Conservation (phyloP, 306 rosid species). For the Castanopsis chinensis region DNA sequence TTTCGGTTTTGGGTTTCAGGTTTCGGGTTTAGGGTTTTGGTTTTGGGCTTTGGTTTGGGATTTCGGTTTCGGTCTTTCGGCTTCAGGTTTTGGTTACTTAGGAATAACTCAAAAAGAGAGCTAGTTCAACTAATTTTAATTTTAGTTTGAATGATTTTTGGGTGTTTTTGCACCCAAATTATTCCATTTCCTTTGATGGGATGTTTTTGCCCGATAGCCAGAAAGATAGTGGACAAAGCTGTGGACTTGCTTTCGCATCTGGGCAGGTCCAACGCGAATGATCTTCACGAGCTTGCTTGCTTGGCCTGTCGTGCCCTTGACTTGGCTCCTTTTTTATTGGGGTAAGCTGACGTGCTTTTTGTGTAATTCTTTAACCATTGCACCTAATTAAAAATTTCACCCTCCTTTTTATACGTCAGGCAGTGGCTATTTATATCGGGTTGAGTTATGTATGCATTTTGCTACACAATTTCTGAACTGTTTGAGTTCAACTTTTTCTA, state of each 20-base stretch:
- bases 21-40: no score
- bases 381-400: background rate
- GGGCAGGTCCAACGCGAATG: slow-evolving; percentile 48
- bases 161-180: slow-evolving; percentile 63
- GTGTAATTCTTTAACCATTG: no score
- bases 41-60: no score
- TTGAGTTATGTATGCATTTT: background rate
- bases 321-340: no score
- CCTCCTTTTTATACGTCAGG: background rate
- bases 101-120: no score
- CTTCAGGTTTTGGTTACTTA: no score
- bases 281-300: slow-evolving; percentile 89
- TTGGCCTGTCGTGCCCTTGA: slow-evolving; percentile 75
- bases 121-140: no score
- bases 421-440: background rate
- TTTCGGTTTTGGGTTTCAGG: no score
- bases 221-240: slow-evolving; percentile 51
- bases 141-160: no score
- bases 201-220: slow-evolving; percentile 63
- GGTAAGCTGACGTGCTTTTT: no score
- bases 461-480: background rate
- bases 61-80: no score
- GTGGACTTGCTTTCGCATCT: slow-evolving; percentile 56
- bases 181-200: slow-evolving; percentile 68
- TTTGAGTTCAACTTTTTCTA: no score